A percentile compares a stretch with the other conserved stretches of the same genome.
Evolutionary conservation across 306 rosid genomes (phyloP).

Genomic region (Carpinus fangiana): DNA sequence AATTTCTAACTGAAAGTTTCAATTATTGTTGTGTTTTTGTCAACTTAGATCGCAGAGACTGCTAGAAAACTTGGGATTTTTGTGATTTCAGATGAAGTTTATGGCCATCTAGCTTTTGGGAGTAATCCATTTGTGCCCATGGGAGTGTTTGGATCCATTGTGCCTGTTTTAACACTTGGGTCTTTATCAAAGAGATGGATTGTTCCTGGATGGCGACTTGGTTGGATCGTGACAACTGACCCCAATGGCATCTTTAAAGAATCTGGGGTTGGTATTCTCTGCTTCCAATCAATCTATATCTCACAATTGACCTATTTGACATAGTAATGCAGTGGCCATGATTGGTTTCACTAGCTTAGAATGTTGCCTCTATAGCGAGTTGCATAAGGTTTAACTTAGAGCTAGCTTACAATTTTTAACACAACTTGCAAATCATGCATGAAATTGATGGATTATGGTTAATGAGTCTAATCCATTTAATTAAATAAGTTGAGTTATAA

Average conservation of each 20-base stretch:
- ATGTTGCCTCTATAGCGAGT: too few relatives aligned
- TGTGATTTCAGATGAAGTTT: slow-evolving; percentile 67
- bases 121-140: slow-evolving; percentile 63
- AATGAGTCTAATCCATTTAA: too few relatives aligned
- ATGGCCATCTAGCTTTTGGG: slow-evolving; percentile 49
- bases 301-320: not conserved
- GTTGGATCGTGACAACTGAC: slow-evolving; percentile 64
- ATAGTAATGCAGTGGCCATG: too few relatives aligned
- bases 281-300: not conserved
- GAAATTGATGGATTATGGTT: too few relatives aligned
- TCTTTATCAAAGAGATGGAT: slow-evolving; percentile 63
- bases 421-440: too few relatives aligned
- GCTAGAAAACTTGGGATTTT: slow-evolving; percentile 59
- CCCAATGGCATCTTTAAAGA: slow-evolving; percentile 43
- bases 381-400: too few relatives aligned
- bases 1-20: not conserved
- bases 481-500: too few relatives aligned
- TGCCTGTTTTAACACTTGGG: slow-evolving; percentile 62
- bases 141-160: slow-evolving; percentile 54
- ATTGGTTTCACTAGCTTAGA: too few relatives aligned
- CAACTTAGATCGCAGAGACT: slow-evolving; percentile 52
- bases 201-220: slow-evolving; percentile 75
- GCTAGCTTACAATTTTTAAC: too few relatives aligned
- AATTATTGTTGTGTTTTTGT: not conserved
- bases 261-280: slow-evolving; percentile 41